Base-by-base conservation (phyloP, 106 monocot species). In the Alisma plantagoaquatica region DNA sequence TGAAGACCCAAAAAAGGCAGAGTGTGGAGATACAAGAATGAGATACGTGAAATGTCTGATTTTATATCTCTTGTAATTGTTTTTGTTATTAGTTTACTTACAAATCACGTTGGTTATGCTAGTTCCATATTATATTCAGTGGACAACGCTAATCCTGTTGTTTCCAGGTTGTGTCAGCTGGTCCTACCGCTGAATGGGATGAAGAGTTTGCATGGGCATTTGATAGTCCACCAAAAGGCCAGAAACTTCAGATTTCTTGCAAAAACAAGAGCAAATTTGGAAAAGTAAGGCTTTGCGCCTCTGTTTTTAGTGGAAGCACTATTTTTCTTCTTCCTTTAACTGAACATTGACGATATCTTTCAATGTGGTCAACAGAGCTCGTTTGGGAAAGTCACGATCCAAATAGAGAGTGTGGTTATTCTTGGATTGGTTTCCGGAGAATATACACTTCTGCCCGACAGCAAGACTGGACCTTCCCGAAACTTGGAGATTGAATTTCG, bases 241-340 rank as follows among this genome's bases (percentile, higher is more conserved):
- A 99, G 57, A 99, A 99, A 66, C 98, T 99, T 60, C 90, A 99
- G 65, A 99, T 99, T 43, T 99, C 98, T 23, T 99, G 98, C 86
- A 99, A 90, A 71, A 99, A 99, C 38, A 99, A 99, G 76, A 99
- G 98, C 86, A 99, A 99, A 71, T 66, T 99, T 51, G 98, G 98
- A 43, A 99, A 99, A 90, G 98, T 99, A 77, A 61, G 33, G 5
- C 7, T 20, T 11, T 30, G 35, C 51, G 60, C 11, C 12, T 10
- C 53, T 44, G 24, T 10, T 23, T 27, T 27, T 38, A 6, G 9
- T 7, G 9, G 35, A 14, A 38, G 6, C 14, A 6, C 14, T 38
- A 38, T 38, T 6, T 56, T 10, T 8, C 19, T 3, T 20, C 3
- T 20, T n/a, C 12, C 20, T 35, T 33, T 5, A 27, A 29, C 27